Percentiles rank a stretch among this genome's conserved stretches.
Conservation (phyloP, 148 eudicot genomes). For the Camellia granthamiana region DNA sequence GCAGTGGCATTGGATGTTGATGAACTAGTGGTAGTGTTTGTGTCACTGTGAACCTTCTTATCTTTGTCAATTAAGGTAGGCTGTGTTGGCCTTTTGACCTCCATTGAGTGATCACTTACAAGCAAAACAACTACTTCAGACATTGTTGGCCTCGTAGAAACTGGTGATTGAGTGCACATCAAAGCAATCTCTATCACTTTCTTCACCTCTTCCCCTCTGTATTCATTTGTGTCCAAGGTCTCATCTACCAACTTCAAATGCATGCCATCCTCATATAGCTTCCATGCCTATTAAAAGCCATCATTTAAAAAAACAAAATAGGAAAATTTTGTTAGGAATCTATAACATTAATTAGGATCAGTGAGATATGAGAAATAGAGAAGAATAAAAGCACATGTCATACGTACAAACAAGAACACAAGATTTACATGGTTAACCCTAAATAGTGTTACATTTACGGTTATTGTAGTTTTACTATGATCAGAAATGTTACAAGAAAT, state of each 20-base stretch:
- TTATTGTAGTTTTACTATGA: no score
- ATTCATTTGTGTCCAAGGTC: slow-evolving; percentile 27
- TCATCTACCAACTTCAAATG: slow-evolving; percentile 33
- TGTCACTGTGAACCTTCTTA: slow-evolving; percentile 13
- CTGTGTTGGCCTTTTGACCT: slow-evolving; percentile 15
- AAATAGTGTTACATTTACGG: no score
- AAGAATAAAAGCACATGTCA: no score
- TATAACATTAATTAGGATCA: no score
- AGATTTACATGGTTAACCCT: no score
- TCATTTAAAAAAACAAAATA: not conserved
- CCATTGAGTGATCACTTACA: slow-evolving; percentile 21
- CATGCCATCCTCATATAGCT: slow-evolving; percentile 23
- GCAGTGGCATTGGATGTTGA: slow-evolving; percentile 18
- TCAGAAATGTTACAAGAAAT: no score
- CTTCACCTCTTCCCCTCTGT: slow-evolving; percentile 29
- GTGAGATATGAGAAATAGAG: not conserved
- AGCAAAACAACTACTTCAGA: slow-evolving; percentile 39
- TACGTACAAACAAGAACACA: no score
- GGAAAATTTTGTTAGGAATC: not conserved
- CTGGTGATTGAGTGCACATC: slow-evolving; percentile 42
- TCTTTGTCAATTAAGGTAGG: slow-evolving; percentile 18
- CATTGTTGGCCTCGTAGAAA: slow-evolving; percentile 44
- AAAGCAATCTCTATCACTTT: slow-evolving; percentile 41
- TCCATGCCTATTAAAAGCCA: slow-evolving; percentile 36
- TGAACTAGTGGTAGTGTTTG: slow-evolving; percentile 6